Percentiles rank a stretch among this genome's conserved stretches.
These are phyloP conservation scores for Bruguiera hainesii DNA, from an alignment of 441 rosid species.

Conservation along the genomic window DNA sequence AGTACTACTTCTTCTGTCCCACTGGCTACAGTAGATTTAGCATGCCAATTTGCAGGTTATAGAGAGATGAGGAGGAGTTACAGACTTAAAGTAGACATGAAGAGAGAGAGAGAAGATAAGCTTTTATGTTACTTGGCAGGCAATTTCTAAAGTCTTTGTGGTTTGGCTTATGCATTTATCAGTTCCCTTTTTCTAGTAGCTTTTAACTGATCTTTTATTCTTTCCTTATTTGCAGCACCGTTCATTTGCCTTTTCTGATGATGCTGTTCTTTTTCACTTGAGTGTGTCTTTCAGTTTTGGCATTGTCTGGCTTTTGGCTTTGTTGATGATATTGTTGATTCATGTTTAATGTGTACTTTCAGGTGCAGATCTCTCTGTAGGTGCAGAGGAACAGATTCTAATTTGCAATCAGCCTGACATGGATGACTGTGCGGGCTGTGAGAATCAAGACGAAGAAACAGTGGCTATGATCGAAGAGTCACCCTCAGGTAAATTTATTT, in stretches of 20 bases:
- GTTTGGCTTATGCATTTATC: too few species aligned
- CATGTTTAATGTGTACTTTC: slow-evolving; percentile 15
- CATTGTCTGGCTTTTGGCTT: not conserved
- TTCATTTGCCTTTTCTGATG: not conserved
- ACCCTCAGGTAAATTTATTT: slow-evolving; percentile 44
- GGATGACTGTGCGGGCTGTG: slow-evolving; percentile 77
- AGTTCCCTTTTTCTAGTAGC: not conserved
- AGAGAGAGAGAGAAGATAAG: too few species aligned
- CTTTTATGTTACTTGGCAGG: too few species aligned
- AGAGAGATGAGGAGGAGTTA: too few species aligned
- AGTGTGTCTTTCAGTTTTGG: not conserved
- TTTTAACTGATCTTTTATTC: not conserved
- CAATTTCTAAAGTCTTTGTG: too few species aligned
- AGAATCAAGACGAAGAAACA: slow-evolving; percentile 70
- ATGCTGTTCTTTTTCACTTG: not conserved
- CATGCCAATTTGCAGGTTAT: too few species aligned
- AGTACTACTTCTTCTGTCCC: too few species aligned
- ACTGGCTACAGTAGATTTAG: too few species aligned
- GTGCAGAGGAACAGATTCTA: slow-evolving; percentile 78
- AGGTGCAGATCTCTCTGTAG: slow-evolving; percentile 45
- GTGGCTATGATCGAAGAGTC: slow-evolving; percentile 82
- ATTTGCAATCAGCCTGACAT: slow-evolving; percentile 63
- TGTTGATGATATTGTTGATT: not conserved
- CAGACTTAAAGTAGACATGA: too few species aligned
- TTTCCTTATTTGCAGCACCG: not conserved